Base-by-base conservation (phyloP, 1,139 yeast genomes). In the Kodamaea derodonti region DNA sequence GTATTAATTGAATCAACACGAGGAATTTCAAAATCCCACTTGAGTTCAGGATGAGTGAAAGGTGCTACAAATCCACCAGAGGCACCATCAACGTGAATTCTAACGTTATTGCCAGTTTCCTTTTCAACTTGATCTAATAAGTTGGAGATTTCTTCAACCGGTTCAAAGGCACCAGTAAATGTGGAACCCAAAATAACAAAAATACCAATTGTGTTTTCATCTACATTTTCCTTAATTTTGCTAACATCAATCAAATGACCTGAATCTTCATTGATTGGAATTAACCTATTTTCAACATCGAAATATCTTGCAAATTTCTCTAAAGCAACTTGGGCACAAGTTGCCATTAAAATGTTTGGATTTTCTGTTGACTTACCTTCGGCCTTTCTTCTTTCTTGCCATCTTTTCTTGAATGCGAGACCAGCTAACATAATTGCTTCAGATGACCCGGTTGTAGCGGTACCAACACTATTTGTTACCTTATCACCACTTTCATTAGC, bases 401-500 rank as follows among this genome's bases (percentile, higher is more conserved):
- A 88, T 43, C 74, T 72, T 51, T 87, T 84, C 69, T 88, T 88
- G 84, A 88, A 72, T 5, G 96, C 95, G 40, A 88, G 70, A 3
- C 97, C 97, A 30, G 94, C 97, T 39, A 88, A 74, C 84, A 87
- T 87, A 46, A 88, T 80, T 5, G 97, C 97, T 57, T 88, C 97
- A 0, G 94, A 82, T 3, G 95, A 86, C 4, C 97, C 97, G 2
- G 96, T 88, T 36, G 95, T 85, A 27, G 96, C 94, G 14, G 95
- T 80, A 20, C 97, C 97, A 23, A 86, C 69, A 3, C 92, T 82
- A 20, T 63, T 62, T 32, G 60, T 53, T 20, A 50, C 36, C 14
- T 45, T 43, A 22, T 47, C 44, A 32, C 69, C 69, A 26, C 58
- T 60, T 13, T 49, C 50, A 31, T 62, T 54, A 12, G 31, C 46